Evolutionary conservation across 2,329 filamentous ascomycete species (phyloP).

Genomic region (Phyllosticta citribraziliensis): DNA sequence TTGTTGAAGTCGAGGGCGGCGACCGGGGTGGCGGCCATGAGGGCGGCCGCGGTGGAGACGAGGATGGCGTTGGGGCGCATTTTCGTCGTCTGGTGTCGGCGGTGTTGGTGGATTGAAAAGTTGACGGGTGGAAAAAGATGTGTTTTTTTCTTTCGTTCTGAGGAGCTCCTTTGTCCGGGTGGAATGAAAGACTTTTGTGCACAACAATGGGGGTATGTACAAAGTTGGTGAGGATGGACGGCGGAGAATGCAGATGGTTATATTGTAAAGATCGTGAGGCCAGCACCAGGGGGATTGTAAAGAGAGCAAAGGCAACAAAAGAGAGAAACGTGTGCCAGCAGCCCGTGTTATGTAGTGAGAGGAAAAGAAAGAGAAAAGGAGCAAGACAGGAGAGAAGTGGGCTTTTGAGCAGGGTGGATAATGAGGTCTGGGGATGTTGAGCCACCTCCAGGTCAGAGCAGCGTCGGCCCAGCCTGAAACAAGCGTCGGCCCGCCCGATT

Average conservation of each 20-base stretch:
- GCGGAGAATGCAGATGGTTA: neutral
- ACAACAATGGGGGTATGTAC: neutral
- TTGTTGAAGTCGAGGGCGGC: constrained; percentile 8
- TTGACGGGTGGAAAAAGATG: neutral
- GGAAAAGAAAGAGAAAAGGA: neutral
- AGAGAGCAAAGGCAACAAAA: neutral
- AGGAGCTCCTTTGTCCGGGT: neutral
- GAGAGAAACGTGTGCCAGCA: constrained; percentile 1
- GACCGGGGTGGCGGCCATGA: constrained; percentile 10
- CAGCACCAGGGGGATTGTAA: neutral
- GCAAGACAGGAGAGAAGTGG: neutral
- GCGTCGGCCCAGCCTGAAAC: neutral
- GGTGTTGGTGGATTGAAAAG: neutral
- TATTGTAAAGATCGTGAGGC: neutral
- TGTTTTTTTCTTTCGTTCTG: neutral
- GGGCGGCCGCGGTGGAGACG: constrained; percentile 8
- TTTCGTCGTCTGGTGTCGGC: neutral
- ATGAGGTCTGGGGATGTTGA: neutral
- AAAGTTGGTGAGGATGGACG: neutral
- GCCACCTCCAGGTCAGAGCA: neutral
- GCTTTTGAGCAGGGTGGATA: neutral
- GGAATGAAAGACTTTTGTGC: neutral
- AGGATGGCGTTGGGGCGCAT: constrained; percentile 11
- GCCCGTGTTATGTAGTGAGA: neutral
- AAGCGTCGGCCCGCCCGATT: neutral